These are phyloP conservation scores for Suaeda aralocaspica DNA, from an alignment of 148 eudicot species.

Conservation along the genomic window DNA sequence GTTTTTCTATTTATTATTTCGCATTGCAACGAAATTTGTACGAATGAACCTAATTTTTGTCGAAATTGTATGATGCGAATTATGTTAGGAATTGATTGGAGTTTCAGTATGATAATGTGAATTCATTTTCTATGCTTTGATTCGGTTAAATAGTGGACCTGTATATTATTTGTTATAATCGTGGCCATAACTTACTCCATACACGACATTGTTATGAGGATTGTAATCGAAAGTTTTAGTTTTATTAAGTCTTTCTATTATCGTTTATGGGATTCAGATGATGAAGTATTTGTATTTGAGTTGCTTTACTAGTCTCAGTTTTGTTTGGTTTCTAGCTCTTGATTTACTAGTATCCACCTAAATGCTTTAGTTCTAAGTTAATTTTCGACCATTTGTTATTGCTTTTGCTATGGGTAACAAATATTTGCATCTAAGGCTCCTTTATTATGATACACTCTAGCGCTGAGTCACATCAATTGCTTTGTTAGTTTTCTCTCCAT, in stretches of 20 bases:
- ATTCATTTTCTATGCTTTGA: neutral
- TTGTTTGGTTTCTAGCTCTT: neutral
- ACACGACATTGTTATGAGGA: neutral
- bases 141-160: no score
- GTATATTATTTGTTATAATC: no score
- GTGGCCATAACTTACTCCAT: no score
- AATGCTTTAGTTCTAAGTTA: neutral
- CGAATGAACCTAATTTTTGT: neutral
- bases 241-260: no score
- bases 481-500: neutral
- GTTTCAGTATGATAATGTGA: neutral
- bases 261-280: neutral
- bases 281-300: neutral
- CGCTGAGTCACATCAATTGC: neutral
- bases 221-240: neutral
- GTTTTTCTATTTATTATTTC: neutral
- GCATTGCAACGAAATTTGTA: no score
- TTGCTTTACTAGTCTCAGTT: neutral
- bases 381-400: no score
- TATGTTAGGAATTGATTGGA: neutral
- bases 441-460: no score
- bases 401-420: no score
- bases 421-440: no score
- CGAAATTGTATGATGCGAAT: neutral
- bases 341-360: neutral